A percentile compares a stretch with the other conserved stretches of the same genome.
Conservation (phyloP, 169 alveolate species). For the Plasmodium vinckei region DNA sequence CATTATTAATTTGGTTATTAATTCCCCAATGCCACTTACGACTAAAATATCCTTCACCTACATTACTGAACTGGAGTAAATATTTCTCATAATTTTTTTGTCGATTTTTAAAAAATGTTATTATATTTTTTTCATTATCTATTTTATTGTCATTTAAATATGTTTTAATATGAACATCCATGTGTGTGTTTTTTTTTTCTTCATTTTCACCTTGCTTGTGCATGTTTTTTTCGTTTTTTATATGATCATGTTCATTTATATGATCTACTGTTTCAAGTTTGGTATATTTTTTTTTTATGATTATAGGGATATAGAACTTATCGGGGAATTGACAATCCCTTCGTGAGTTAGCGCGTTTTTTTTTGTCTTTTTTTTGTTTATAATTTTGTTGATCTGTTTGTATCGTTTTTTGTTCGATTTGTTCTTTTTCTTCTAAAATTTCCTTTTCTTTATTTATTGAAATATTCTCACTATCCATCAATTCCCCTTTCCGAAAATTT, state of each 20-base stretch:
- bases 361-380: background rate
- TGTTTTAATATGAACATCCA: background rate
- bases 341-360: background rate
- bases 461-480: conserved; percentile 25
- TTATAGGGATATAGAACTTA: conserved; percentile 63
- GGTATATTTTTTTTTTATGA: conserved; percentile 16
- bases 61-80: conserved; percentile 35
- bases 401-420: background rate
- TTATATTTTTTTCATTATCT: conserved; percentile 27
- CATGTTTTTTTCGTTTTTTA: background rate
- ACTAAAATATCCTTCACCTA: background rate
- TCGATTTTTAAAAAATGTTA: conserved; percentile 47
- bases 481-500: conserved; percentile 75
- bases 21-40: background rate
- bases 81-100: conserved; percentile 65
- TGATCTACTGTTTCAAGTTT: background rate
- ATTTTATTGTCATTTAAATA: conserved; percentile 15
- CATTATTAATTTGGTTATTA: background rate
- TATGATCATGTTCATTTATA: background rate
- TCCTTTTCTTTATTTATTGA: background rate
- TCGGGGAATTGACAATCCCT: conserved; percentile 80
- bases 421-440: background rate
- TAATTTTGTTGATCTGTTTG: background rate
- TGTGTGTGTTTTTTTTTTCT: background rate
- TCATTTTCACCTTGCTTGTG: background rate